A percentile compares a stretch with the other conserved stretches of the same genome.
Evolutionary conservation across 805 yeast genomes (phyloP).

Genomic region (Wickerhamomyces bovis): DNA sequence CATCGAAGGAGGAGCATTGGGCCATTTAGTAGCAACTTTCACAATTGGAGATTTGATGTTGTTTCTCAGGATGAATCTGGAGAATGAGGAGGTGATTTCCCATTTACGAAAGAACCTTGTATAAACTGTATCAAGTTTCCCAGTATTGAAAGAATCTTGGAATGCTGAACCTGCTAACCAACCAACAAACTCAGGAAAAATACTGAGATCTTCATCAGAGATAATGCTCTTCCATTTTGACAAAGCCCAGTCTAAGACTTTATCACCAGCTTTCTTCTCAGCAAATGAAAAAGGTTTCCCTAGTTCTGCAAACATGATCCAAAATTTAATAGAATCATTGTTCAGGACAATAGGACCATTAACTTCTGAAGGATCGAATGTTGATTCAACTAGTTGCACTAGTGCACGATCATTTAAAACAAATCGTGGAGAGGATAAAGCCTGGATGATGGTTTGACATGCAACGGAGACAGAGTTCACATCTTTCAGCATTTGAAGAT

Average conservation of each 20-base stretch:
- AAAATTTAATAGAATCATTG: constrained; percentile 44
- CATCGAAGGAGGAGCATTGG: background rate
- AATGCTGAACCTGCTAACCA: constrained; percentile 37
- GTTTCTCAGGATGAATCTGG: constrained; percentile 8
- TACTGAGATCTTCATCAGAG: constrained; percentile 2
- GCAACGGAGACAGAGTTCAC: constrained; percentile 18
- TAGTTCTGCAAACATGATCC: constrained; percentile 40
- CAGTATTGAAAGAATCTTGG: background rate
- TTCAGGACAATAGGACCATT: constrained; percentile 52
- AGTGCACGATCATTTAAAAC: constrained; percentile 33
- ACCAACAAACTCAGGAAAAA: constrained; percentile 30
- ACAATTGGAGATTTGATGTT: background rate
- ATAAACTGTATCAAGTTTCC: constrained; percentile 5
- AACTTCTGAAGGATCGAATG: constrained; percentile 49
- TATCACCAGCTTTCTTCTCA: constrained; percentile 25
- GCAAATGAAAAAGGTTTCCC: constrained; percentile 30
- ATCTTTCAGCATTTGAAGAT: constrained; percentile 29
- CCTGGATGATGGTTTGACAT: constrained; percentile 18
- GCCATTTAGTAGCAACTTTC: background rate
- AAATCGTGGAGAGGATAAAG: constrained; percentile 12
- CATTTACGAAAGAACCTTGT: constrained; percentile 8
- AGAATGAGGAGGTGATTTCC: constrained; percentile 1
- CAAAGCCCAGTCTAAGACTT: constrained; percentile 45
- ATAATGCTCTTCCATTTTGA: constrained; percentile 34
- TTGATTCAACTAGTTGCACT: constrained; percentile 39